A percentile compares a stretch with the other conserved stretches of the same genome.
These are phyloP conservation scores for Artemisia annua DNA, from an alignment of 129 eudicot species.

Conservation along the genomic window DNA sequence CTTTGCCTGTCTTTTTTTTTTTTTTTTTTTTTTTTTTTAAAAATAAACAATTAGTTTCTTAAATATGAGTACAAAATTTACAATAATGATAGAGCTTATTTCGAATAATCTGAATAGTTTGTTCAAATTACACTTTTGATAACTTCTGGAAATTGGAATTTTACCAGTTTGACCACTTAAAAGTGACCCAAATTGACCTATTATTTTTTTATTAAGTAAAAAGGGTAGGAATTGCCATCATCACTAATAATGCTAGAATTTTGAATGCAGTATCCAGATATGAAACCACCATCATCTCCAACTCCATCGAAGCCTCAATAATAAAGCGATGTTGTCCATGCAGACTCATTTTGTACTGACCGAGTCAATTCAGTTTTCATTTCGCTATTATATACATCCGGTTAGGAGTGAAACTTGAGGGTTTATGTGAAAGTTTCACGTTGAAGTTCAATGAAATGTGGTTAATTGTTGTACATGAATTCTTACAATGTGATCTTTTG, in stretches of 20 bases:
- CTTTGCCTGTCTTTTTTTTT: no score
- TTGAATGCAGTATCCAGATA: slow-evolving; percentile 72
- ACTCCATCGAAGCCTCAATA: slow-evolving; percentile 75
- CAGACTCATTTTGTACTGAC: slow-evolving; percentile 34
- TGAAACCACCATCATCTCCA: slow-evolving; percentile 87
- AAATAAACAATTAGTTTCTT: no score
- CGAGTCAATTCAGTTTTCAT: slow-evolving; percentile 22
- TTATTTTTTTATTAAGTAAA: background rate
- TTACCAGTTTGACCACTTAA: background rate
- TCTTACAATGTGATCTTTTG: slow-evolving; percentile 8
- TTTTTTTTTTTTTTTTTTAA: no score
- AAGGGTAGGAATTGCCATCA: background rate
- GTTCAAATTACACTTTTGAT: no score
- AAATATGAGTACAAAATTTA: no score
- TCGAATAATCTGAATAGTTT: no score
- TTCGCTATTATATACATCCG: slow-evolving; percentile 5
- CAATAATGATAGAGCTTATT: no score
- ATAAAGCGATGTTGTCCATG: slow-evolving; percentile 15
- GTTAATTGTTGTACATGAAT: slow-evolving; percentile 8
- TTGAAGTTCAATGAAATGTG: slow-evolving; percentile 15
- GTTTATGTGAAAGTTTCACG: slow-evolving; percentile 3
- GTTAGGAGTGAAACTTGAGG: slow-evolving; percentile 20
- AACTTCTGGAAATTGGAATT: no score
- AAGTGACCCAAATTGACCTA: background rate
- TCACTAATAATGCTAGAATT: background rate